phyloP scores from a whole-genome alignment of 305 asterid species.

The Caryopteris hybrid region DNA sequence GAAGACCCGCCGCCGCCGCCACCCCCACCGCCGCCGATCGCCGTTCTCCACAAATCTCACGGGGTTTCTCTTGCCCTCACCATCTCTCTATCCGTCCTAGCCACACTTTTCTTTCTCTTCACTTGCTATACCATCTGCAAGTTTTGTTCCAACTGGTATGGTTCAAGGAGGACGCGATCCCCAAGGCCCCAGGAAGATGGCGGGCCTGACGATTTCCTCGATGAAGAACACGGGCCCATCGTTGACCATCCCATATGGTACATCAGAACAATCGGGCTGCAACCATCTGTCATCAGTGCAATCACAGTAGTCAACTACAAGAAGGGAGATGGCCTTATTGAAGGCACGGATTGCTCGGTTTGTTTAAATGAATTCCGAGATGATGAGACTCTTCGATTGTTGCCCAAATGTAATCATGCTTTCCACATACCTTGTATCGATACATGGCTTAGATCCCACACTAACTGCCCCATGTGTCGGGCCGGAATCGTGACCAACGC shows the following conservation, averaged over 20 bases:
- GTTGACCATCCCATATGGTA: slow-evolving; percentile 82
- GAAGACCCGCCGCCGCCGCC: slow-evolving; percentile 18
- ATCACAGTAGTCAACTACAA: slow-evolving; percentile 62
- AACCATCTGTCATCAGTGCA: slow-evolving; percentile 52
- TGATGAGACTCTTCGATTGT: slow-evolving; percentile 56
- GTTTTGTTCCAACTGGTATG: slow-evolving; percentile 14
- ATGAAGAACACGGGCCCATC: slow-evolving; percentile 46
- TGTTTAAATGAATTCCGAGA: slow-evolving; percentile 76
- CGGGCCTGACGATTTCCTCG: slow-evolving; percentile 29
- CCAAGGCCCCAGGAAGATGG: background rate
- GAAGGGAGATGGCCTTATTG: slow-evolving; percentile 56
- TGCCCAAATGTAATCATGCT: slow-evolving; percentile 85
- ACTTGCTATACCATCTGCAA: slow-evolving; percentile 38
- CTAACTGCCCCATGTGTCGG: slow-evolving; percentile 84
- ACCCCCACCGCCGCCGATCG: background rate
- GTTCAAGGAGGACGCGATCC: slow-evolving; percentile 3
- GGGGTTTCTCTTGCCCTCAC: slow-evolving; percentile 29
- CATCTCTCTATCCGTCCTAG: slow-evolving; percentile 35
- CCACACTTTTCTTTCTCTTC: slow-evolving; percentile 38
- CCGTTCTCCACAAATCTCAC: background rate
- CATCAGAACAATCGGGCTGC: slow-evolving; percentile 71
- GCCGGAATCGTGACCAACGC: slow-evolving; percentile 42
- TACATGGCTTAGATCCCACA: slow-evolving; percentile 80
- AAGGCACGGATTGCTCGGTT: slow-evolving; percentile 71
- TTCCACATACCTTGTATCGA: slow-evolving; percentile 82